These are phyloP conservation scores for Suhomyces bribrorum DNA, from an alignment of 1,139 yeast genomes.

Conservation along the genomic window DNA sequence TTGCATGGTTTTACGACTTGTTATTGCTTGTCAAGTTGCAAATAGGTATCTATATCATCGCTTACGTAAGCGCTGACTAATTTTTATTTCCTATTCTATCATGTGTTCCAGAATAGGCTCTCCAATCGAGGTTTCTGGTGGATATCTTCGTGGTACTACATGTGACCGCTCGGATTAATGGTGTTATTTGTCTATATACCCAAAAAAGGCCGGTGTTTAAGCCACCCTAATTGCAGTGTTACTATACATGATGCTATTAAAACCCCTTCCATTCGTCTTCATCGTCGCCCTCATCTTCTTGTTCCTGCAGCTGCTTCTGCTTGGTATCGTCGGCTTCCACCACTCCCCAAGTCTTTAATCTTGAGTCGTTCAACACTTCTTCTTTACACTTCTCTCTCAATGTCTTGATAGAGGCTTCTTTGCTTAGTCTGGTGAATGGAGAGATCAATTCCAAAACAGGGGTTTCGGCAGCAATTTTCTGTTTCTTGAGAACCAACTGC, in stretches of 20 bases:
- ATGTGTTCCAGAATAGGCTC: no score
- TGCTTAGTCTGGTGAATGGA: slow-evolving; percentile 59
- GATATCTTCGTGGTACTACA: no score
- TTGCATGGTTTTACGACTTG: slow-evolving; percentile 11
- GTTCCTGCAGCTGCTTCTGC: slow-evolving; percentile 18
- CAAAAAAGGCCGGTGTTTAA: no score
- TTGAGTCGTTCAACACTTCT: slow-evolving; percentile 65
- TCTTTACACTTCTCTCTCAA: slow-evolving; percentile 64
- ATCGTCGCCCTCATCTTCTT: slow-evolving; percentile 20
- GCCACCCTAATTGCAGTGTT: neutral
- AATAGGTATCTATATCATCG: neutral
- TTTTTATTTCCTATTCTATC: neutral
- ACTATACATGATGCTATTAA: slow-evolving; percentile 13
- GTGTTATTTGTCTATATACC: no score
- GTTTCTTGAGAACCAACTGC: slow-evolving; percentile 26
- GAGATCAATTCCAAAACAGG: slow-evolving; percentile 58
- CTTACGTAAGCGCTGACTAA: slow-evolving; percentile 1
- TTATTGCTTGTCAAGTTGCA: neutral
- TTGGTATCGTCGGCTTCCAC: slow-evolving; percentile 29
- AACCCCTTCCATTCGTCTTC: slow-evolving; percentile 57
- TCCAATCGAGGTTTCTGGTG: no score
- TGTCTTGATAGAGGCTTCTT: slow-evolving; percentile 57
- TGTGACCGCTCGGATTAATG: no score
- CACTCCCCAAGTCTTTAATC: slow-evolving; percentile 69
- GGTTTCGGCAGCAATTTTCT: slow-evolving; percentile 38